Conservation (phyloP, 208 protist genomes). For the Trypanosomatidae sp. region DNA sequence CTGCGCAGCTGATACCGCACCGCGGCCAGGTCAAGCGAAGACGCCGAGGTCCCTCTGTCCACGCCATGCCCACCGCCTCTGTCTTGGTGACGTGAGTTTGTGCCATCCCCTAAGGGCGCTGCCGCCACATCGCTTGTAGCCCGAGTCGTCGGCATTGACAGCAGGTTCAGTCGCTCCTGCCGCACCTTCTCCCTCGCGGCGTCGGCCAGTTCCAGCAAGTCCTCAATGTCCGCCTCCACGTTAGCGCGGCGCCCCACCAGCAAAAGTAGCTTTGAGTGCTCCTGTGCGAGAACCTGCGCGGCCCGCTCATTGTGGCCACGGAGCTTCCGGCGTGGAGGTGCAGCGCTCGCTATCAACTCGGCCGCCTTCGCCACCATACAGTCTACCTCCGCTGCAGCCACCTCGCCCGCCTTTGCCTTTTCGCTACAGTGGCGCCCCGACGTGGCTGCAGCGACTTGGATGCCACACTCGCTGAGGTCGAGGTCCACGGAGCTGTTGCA, state of each 20-base stretch:
- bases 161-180: neutral
- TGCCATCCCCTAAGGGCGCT: neutral
- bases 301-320: conserved; percentile 47
- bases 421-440: neutral
- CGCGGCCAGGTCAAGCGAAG: conserved; percentile 7
- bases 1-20: conserved; percentile 21
- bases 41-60: neutral
- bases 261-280: conserved; percentile 69
- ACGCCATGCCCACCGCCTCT: neutral
- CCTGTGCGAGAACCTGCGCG: conserved; percentile 48
- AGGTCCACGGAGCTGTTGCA: neutral
- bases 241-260: conserved; percentile 80
- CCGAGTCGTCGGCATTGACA: neutral
- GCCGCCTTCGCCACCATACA: conserved; percentile 13
- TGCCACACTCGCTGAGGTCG: neutral
- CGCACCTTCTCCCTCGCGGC: neutral
- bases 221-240: conserved; percentile 51
- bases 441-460: too few species aligned
- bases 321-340: conserved; percentile 7
- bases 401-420: neutral
- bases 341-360: conserved; percentile 7
- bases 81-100: neutral
- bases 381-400: conserved; percentile 1
- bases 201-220: conserved; percentile 26
- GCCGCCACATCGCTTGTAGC: neutral